Base-by-base conservation (phyloP, 2,329 filamentous ascomycete species). In the Didymella pinodella region DNA sequence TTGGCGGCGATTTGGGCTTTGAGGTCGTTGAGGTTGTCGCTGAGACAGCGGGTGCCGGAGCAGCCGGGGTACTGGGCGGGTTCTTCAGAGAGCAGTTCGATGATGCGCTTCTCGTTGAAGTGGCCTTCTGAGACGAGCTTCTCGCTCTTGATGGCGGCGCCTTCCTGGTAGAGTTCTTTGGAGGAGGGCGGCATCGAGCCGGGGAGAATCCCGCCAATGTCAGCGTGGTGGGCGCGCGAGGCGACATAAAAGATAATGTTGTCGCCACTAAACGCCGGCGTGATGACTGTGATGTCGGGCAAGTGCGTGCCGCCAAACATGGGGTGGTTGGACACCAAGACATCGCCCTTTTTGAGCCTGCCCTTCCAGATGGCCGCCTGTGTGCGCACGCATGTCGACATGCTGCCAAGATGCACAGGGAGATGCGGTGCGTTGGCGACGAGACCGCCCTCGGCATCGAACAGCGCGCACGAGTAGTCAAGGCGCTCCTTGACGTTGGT, bases 1-100 rank as follows among this genome's bases (percentile, higher is more conserved):
- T 96, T 96, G 12, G 92, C 91, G 0, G 92, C 91, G 12, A 95
- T 89, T 73, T 96, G 92, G 0, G 92, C 92, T 75, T 93, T 93
- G 40, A 96, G 82, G 72, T 96, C 92, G 51, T 92, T 93, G 64
- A 96, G 82, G 72, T 96, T 96, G 75, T 96, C 92, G 10, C 86
- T 87, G 1, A 96, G 81, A 71, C 91, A 92, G 43, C 92, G 82
- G 0, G 92, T 93, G 2, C 91, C 92, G 53, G 86, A 88, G 78
- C 91, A 95, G 1, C 90, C 92, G 0, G 88, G 86, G 65, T 90
- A 88, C 66, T 89, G 82, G 0, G 90, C 90, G 0, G 92, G 92
- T 63, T 93, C 90, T 14, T 87, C 82, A 53, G 91, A 86, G 5
- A 96, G 81, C 0, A 92, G 79, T 64, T 93, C 85, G 0, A 84